phyloP scores from a whole-genome alignment of 805 yeast genomes.

The Wickerhamiella occidentalis region DNA sequence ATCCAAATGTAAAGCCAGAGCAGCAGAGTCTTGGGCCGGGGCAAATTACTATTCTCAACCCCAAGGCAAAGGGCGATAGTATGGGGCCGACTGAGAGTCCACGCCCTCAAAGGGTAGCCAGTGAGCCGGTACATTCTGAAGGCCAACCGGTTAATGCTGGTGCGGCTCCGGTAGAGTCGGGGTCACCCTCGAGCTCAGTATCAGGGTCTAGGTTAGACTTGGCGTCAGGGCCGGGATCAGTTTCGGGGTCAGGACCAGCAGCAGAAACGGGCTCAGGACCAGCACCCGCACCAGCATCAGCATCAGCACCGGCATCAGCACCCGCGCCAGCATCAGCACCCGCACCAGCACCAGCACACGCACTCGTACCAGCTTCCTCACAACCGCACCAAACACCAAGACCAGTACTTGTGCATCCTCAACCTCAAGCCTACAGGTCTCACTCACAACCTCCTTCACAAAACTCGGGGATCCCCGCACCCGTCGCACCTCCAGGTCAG shows the following conservation, averaged over 20 bases:
- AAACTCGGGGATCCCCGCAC: too few species aligned
- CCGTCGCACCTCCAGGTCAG: not conserved
- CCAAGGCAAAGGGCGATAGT: not conserved
- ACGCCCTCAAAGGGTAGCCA: not conserved
- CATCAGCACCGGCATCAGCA: not conserved
- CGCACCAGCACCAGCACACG: not conserved
- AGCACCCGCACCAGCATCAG: not conserved
- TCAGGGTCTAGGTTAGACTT: too few species aligned
- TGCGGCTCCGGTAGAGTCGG: too few species aligned
- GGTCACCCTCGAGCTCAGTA: too few species aligned
- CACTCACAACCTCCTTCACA: not conserved
- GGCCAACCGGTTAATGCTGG: too few species aligned
- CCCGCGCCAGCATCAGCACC: not conserved
- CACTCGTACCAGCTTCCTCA: not conserved
- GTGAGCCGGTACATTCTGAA: too few species aligned
- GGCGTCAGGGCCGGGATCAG: too few species aligned
- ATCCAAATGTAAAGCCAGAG: not conserved
- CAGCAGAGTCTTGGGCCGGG: constrained; percentile 6
- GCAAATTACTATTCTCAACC: constrained; percentile 3
- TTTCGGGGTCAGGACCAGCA: not conserved
- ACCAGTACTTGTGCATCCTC: too few species aligned
- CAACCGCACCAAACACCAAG: too few species aligned
- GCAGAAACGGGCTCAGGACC: not conserved
- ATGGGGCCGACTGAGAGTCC: not conserved
- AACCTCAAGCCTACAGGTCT: too few species aligned